Conservation (phyloP, 805 yeast genomes). For the Candida ficus region DNA sequence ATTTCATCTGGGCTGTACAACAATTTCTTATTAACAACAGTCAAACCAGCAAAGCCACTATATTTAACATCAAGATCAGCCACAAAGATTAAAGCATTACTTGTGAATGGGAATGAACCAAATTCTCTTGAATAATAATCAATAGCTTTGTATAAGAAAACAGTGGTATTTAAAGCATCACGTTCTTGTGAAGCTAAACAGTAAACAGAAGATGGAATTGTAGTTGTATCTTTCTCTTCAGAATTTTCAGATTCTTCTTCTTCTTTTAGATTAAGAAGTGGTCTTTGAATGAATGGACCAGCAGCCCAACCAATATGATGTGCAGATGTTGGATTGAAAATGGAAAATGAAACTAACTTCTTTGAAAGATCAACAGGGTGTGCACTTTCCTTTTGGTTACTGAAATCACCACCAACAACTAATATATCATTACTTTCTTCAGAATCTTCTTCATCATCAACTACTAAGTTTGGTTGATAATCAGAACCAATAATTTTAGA, state of each 20-base stretch:
- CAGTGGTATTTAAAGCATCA: constrained; percentile 63
- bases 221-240: constrained; percentile 33
- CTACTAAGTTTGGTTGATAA: constrained; percentile 22
- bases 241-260: constrained; percentile 27
- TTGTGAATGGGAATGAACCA: constrained; percentile 88
- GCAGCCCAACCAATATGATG: constrained; percentile 95
- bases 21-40: constrained; percentile 53
- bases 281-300: constrained; percentile 74
- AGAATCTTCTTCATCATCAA: constrained; percentile 27
- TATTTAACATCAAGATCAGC: constrained; percentile 44
- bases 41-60: constrained; percentile 70
- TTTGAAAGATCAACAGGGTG: constrained; percentile 73
- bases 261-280: constrained; percentile 40
- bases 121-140: constrained; percentile 82
- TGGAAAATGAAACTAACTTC: constrained; percentile 66
- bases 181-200: constrained; percentile 54
- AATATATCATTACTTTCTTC: constrained; percentile 42
- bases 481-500: constrained; percentile 30
- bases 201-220: constrained; percentile 57
- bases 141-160: constrained; percentile 71
- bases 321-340: constrained; percentile 83
- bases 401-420: constrained; percentile 68
- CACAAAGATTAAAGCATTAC: constrained; percentile 74
- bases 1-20: constrained; percentile 69
- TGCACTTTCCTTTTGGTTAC: constrained; percentile 61